Base-by-base conservation (phyloP, 805 yeast species). In the Yarrowia bubula region DNA sequence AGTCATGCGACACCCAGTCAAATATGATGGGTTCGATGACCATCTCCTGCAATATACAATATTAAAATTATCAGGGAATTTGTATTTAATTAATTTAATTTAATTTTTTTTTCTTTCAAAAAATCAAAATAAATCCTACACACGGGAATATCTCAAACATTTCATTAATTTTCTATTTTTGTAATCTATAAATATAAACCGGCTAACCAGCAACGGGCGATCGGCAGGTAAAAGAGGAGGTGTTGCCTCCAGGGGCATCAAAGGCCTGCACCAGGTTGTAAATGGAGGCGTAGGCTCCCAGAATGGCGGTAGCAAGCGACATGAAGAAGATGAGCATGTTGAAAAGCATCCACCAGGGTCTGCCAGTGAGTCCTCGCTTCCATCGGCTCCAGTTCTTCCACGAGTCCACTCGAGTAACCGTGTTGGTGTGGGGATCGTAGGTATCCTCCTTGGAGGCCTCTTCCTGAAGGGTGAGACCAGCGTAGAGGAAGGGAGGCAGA, bases 341-440 rank as follows among this genome's bases (percentile, higher is more conserved):
- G 57, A 66, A 53, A 62, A 65, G 58, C 47, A 55, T 39, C 66
- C 71, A 71, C 51, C 41, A 33, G 17, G 64, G 64, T 28, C 74
- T 72, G 18, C 66, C 65, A 38, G 46, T 46, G 43, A 70, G 42
- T 7, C 72, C 78, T 55, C 79, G 75, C 65, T 64, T 68, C 78
- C 78, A 76, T 47, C 80, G 75, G 17, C 79, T 73, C 66, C 64
- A 66, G 65, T 66, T 67, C 67, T 50, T 71, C 78, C 73, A 79
- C 64, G 66, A 68, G 73, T 70, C 78, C 35, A 67, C 18, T 58
- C 71, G 66, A 42, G 66, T 67, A 43, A 67, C 58, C 9, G 42
- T 53, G 64, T 68, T 69, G 50, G 66, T 66, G 39, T 65, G 41
- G 14, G 71, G 72, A 37, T 70, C 71, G 58, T 66, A 70, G 17